Evolutionary conservation across 331 rosid species (phyloP).

Genomic region (Phaseolus coccineus): DNA sequence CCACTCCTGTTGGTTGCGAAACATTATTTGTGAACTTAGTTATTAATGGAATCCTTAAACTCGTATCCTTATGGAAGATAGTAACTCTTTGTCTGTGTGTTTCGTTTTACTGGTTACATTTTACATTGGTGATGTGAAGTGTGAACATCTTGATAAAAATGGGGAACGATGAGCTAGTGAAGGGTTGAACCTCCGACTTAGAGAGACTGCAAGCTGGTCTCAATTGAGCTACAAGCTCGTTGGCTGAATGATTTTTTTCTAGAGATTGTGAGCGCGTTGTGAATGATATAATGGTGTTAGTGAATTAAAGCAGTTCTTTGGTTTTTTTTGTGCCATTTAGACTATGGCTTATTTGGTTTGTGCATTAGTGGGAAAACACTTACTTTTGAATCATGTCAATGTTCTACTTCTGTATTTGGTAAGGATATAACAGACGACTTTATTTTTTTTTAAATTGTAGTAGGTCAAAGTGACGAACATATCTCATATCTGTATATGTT

Average conservation of each 20-base stretch:
- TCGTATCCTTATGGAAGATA: neutral
- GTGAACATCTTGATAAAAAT: neutral
- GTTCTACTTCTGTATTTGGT: conserved; percentile 7
- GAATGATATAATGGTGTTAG: conserved; percentile 18
- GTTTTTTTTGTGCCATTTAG: conserved; percentile 24
- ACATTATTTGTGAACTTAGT: neutral
- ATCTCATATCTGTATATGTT: neutral
- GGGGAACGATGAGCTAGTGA: neutral
- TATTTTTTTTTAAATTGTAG: neutral
- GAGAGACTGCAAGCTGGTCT: neutral
- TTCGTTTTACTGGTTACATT: neutral
- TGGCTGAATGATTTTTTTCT: conserved; percentile 10
- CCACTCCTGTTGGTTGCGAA: neutral
- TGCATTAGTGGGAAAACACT: neutral
- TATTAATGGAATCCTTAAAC: conserved; percentile 6
- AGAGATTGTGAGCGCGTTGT: neutral
- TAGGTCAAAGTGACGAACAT: neutral
- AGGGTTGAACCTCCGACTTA: neutral
- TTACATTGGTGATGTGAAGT: neutral
- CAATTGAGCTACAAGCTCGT: neutral
- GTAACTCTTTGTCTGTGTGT: neutral
- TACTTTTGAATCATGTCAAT: conserved; percentile 9
- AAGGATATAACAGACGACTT: conserved; percentile 9
- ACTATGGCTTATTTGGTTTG: conserved; percentile 18
- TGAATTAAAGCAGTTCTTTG: conserved; percentile 22